These are phyloP conservation scores for Candida mattraensis DNA, from an alignment of 805 yeast genomes.

Conservation along the genomic window DNA sequence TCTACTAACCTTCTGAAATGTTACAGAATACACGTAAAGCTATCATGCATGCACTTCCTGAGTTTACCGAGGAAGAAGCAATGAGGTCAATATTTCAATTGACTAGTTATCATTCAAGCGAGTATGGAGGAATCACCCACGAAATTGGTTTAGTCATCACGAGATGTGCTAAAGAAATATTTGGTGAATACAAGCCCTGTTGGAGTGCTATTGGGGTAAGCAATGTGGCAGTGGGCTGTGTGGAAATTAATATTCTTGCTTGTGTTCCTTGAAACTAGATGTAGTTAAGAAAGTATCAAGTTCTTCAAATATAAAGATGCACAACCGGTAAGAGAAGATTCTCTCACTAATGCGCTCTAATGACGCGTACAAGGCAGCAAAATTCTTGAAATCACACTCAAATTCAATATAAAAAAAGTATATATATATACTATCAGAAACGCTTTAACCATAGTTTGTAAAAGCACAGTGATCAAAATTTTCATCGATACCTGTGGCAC, in stretches of 20 bases:
- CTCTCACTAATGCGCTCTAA: too few species aligned
- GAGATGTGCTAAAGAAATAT: conserved; percentile 7
- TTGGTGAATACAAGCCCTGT: conserved; percentile 15
- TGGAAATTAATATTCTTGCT: conserved; percentile 14
- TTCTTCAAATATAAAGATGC: too few species aligned
- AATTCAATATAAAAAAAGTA: too few species aligned
- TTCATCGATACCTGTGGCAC: conserved; percentile 9
- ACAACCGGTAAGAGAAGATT: too few species aligned
- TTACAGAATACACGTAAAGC: conserved; percentile 12
- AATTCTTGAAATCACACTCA: too few species aligned
- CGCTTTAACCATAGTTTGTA: conserved; percentile 6
- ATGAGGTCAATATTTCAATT: conserved; percentile 14
- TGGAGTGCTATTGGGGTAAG: conserved; percentile 15
- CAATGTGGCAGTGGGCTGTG: conserved; percentile 12
- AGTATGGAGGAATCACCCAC: conserved; percentile 15
- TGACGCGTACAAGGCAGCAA: too few species aligned
- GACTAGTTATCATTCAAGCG: conserved; percentile 12
- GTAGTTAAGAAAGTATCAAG: too few species aligned
- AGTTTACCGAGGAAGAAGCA: conserved; percentile 13
- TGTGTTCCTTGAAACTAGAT: conserved; percentile 9
- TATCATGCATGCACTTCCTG: conserved; percentile 14
- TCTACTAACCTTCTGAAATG: too few species aligned
- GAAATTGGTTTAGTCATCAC: conserved; percentile 9
- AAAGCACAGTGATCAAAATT: conserved; percentile 10
- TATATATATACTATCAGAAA: too few species aligned